phyloP scores from a whole-genome alignment of 2,329 filamentous ascomycete genomes.

The Orbilia ellipsospora region DNA sequence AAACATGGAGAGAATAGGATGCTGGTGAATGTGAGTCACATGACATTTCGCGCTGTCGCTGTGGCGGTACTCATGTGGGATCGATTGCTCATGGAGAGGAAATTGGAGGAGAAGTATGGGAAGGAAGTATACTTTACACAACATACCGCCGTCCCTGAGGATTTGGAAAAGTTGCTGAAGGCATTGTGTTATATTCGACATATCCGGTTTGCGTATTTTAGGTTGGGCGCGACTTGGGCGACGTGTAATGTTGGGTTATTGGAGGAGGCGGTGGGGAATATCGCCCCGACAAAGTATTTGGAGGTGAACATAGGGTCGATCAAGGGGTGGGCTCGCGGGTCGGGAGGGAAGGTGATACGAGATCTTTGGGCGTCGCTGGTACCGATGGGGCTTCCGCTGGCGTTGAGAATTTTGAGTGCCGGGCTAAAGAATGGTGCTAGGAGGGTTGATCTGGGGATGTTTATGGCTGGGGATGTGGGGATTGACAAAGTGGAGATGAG shows the following conservation, averaged over 20 bases:
- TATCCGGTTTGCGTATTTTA: constrained; percentile 32
- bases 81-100: constrained; percentile 34
- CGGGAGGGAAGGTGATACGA: no score
- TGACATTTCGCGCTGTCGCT: neutral
- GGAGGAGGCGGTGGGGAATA: constrained; percentile 27
- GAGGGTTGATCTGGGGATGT: constrained; percentile 34
- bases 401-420: constrained; percentile 23
- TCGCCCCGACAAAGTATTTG: constrained; percentile 45
- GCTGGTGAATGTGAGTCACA: neutral
- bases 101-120: constrained; percentile 13
- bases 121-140: constrained; percentile 29
- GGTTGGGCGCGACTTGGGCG: constrained; percentile 27
- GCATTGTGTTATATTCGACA: constrained; percentile 32
- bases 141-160: neutral
- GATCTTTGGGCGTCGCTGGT: no score
- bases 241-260: constrained; percentile 14
- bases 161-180: constrained; percentile 33
- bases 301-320: constrained; percentile 38
- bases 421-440: constrained; percentile 37
- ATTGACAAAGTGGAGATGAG: constrained; percentile 19
- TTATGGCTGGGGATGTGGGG: constrained; percentile 28
- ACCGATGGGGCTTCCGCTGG: neutral
- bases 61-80: constrained; percentile 40
- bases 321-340: constrained; percentile 19
- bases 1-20: constrained; percentile 3